A percentile compares a stretch with the other conserved stretches of the same genome.
phyloP scores from a whole-genome alignment of 2,329 filamentous ascomycete species.

The Monosporascus sp. region DNA sequence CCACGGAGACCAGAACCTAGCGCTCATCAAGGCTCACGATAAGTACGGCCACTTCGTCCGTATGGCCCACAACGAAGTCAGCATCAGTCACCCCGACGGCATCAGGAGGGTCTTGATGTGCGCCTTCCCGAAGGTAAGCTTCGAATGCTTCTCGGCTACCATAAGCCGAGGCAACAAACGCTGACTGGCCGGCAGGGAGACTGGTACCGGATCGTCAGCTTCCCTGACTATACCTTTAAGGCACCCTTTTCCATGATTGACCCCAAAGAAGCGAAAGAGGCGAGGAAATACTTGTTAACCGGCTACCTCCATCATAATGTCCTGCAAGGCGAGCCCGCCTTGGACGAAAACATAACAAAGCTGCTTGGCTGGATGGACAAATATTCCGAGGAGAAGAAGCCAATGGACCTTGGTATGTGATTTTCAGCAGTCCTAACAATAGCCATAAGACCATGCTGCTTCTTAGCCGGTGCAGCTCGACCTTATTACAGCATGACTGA shows the following conservation, averaged over 20 bases:
- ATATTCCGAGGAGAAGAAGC: slow-evolving; percentile 4
- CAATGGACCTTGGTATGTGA: neutral
- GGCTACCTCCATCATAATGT: slow-evolving; percentile 29
- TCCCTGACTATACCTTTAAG: slow-evolving; percentile 35
- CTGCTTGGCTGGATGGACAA: slow-evolving; percentile 15
- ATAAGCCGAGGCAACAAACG: neutral
- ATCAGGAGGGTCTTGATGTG: slow-evolving; percentile 30
- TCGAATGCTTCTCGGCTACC: too few relatives aligned
- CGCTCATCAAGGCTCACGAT: slow-evolving; percentile 31
- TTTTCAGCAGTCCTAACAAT: too few relatives aligned
- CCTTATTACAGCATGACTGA: neutral
- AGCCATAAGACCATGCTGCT: neutral
- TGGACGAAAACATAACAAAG: slow-evolving; percentile 9
- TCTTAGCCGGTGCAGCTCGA: neutral
- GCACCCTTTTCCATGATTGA: slow-evolving; percentile 35
- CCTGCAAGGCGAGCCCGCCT: slow-evolving; percentile 10
- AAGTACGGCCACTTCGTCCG: slow-evolving; percentile 39
- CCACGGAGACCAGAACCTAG: slow-evolving; percentile 33
- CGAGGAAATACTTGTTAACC: slow-evolving; percentile 26
- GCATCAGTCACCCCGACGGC: slow-evolving; percentile 35
- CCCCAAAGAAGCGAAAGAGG: slow-evolving; percentile 27
- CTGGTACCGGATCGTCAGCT: slow-evolving; percentile 30
- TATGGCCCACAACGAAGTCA: slow-evolving; percentile 37
- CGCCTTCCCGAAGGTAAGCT: slow-evolving; percentile 25
- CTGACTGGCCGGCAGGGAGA: slow-evolving; percentile 13